Evolutionary conservation across 78 protist species (phyloP).

Genomic region (Dictyostelium discoideum): dicty_2.7 NC_007088.5:555501-556000

Average conservation of each 20-base stretch:
- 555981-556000: conserved; percentile 53
- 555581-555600: neutral
- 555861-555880: neutral
- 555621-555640: neutral
- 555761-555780: neutral
- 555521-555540: conserved; percentile 17
- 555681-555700: conserved; percentile 6
- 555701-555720: neutral
- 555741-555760: neutral
- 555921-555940: neutral
- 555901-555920: neutral
- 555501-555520: conserved; percentile 21
- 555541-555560: conserved; percentile 5
- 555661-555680: neutral
- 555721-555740: neutral
- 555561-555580: neutral
- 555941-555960: conserved; percentile 8
- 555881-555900: neutral
- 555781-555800: neutral
- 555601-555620: neutral
- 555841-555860: neutral
- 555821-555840: neutral
- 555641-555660: neutral
- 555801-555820: neutral
- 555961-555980: conserved; percentile 13